Conservation (phyloP, 345 rosid genomes). For the Mallotus nudiflorus region DNA sequence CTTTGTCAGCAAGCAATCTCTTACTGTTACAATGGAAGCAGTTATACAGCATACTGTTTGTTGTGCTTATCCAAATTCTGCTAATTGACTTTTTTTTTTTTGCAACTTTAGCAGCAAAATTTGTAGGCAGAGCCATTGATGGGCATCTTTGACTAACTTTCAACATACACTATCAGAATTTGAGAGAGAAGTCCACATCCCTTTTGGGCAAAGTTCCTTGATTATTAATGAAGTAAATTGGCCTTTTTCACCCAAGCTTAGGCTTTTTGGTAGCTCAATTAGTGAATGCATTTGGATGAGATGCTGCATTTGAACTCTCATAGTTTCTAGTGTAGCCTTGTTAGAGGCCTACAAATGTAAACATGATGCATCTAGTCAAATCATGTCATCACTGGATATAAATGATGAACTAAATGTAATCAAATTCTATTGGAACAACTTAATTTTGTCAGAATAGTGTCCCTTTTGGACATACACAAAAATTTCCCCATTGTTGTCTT, state of each 20-base stretch:
- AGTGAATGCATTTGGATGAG: slow-evolving; percentile 3
- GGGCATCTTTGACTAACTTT: too few relatives aligned
- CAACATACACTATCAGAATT: too few relatives aligned
- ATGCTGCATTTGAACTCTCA: neutral
- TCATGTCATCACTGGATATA: neutral
- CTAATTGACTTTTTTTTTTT: too few relatives aligned
- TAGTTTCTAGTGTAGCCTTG: neutral
- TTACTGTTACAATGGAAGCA: neutral
- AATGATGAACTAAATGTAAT: neutral
- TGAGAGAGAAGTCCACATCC: neutral
- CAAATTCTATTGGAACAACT: neutral
- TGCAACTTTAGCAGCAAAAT: too few relatives aligned
- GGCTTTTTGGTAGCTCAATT: slow-evolving; percentile 6
- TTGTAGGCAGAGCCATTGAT: too few relatives aligned
- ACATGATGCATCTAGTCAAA: neutral
- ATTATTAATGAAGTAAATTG: neutral
- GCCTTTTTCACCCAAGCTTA: neutral
- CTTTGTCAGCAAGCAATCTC: neutral
- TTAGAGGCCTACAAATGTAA: neutral
- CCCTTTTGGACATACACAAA: neutral
- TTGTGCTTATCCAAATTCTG: neutral
- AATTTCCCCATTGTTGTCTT: neutral
- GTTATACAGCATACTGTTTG: neutral
- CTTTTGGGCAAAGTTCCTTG: neutral
- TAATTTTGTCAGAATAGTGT: neutral